Evolutionary conservation across 2,329 filamentous ascomycete genomes (phyloP), one percentile per base, ranked within the genome.

Genomic region (Cryphonectria japonica): DNA sequence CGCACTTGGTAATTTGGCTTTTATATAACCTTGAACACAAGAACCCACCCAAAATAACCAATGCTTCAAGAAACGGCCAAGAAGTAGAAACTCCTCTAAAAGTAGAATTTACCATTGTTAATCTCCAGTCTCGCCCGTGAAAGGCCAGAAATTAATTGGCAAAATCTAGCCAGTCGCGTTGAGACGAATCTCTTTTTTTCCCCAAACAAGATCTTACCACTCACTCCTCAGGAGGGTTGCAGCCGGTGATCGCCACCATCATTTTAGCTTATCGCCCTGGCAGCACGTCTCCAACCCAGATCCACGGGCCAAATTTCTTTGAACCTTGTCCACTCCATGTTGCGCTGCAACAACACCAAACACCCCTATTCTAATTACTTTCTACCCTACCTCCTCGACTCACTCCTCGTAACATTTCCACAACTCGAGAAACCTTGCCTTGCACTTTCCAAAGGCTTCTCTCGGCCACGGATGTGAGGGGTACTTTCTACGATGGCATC

Each of bases 401-500:
- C 62, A 8, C 16, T 9, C 16, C n/a, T 50, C 22, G 9, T 0
- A n/a, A n/a, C 46, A 3, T 9, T 50, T 5, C 46, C 22, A 50
- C 46, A 50, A 3, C 46, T n/a, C 46, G 46, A n/a, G 46, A 2
- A n/a, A 16, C 22, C 22, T n/a, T 19, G 46, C 22, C 29, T 32
- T 41, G 63, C 46, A 66, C 13, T 41, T 16, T 19, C 37, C 29
- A 50, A 29, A 29, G 2, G 43, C 43, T 43, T 43, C n/a, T 41
- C 32, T 60, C 43, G 54, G 61, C 65, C n/a, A 66, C 71, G 54
- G 65, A 71, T 70, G 69, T 72, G 65, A 72, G 71, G 69, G 37
- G 39, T 57, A 66, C 41, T 29, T 41, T 32, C 63, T 37, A 70
- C 62, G 29, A 72, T 72, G 71, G 71, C 71, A 70, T 79, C 78